Conservation (phyloP, 345 rosid species). For the Citrus australasica region DNA sequence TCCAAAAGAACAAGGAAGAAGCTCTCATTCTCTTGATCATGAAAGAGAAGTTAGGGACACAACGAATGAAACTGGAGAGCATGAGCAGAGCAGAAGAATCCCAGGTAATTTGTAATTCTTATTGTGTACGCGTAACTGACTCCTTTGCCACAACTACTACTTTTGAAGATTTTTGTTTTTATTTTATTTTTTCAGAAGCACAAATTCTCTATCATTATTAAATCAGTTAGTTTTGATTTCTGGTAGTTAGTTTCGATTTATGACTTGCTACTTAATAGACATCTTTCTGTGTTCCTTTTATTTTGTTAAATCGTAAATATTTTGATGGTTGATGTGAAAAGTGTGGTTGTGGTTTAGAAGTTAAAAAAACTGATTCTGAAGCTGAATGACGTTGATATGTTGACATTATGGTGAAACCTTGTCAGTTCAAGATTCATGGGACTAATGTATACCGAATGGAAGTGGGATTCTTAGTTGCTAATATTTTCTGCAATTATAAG, state of each 20-base stretch:
- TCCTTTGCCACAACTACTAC: not conserved
- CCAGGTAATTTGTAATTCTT: conserved; percentile 21
- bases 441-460: not conserved
- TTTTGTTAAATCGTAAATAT: not conserved
- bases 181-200: no score
- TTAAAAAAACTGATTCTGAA: not conserved
- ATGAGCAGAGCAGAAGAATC: conserved; percentile 11
- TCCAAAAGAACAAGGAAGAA: conserved; percentile 21
- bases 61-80: conserved; percentile 14
- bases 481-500: not conserved
- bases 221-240: not conserved
- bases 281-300: not conserved
- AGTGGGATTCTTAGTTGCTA: not conserved
- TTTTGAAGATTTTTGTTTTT: not conserved
- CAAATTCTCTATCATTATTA: not conserved
- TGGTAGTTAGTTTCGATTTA: not conserved
- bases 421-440: not conserved
- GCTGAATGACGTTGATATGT: not conserved
- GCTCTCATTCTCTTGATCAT: conserved; percentile 11
- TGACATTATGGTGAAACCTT: not conserved
- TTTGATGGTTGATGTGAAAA: not conserved
- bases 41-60: conserved; percentile 8
- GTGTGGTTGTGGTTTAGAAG: not conserved
- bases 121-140: not conserved
- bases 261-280: not conserved